Conservation (phyloP, 176 grass and related monocot genomes). For the Calamus simplicifolius region DNA sequence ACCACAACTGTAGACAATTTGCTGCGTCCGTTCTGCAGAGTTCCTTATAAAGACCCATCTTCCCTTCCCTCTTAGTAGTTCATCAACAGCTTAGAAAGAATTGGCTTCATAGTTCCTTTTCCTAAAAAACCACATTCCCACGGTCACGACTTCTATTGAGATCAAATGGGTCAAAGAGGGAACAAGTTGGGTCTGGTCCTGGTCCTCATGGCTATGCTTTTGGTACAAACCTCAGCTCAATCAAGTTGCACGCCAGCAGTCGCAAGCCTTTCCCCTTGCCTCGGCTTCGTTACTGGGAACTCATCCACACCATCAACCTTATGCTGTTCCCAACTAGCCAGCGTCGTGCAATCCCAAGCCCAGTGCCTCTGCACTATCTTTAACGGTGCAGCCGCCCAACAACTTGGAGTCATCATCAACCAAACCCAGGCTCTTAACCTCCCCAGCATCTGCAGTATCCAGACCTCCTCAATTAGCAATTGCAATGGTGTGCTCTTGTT, state of each 20-base stretch:
- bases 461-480: constrained; percentile 1
- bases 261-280: constrained; percentile 28
- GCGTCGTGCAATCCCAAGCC: constrained; percentile 46
- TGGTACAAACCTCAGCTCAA: constrained; percentile 23
- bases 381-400: constrained; percentile 9
- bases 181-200: constrained; percentile 21
- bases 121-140: neutral
- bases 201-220: constrained; percentile 1
- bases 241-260: constrained; percentile 5
- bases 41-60: constrained; percentile 7
- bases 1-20: neutral
- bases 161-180: constrained; percentile 17
- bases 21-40: neutral
- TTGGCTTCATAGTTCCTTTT: no score
- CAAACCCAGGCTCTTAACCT: constrained; percentile 31
- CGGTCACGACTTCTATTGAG: neutral
- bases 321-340: constrained; percentile 45
- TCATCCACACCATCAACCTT: constrained; percentile 43
- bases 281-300: constrained; percentile 55
- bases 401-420: constrained; percentile 33
- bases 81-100: neutral
- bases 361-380: constrained; percentile 53
- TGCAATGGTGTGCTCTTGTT: no score
- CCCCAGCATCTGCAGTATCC: constrained; percentile 49
- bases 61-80: constrained; percentile 1